phyloP scores from a whole-genome alignment of 805 yeast genomes.

The Candida khao-thaluensis region DNA sequence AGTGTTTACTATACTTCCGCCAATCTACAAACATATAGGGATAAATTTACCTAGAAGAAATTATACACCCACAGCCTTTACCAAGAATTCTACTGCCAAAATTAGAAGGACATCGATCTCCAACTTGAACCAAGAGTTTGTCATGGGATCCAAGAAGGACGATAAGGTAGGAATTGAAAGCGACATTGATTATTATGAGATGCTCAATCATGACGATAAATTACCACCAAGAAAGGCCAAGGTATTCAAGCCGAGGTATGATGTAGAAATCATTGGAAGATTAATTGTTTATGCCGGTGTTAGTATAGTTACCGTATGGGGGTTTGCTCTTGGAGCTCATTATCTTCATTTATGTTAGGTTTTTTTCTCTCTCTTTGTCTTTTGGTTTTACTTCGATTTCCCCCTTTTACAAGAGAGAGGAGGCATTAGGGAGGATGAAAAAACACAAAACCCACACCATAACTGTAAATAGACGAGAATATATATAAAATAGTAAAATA shows the following conservation, averaged over 20 bases:
- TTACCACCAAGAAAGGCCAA: conserved; percentile 27
- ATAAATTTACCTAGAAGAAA: conserved; percentile 39
- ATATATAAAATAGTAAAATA: too few relatives aligned
- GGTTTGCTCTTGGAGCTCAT: conserved; percentile 28
- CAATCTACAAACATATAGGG: conserved; percentile 49
- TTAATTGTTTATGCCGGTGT: conserved; percentile 82
- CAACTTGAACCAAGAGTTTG: conserved; percentile 28
- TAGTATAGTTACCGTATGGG: conserved; percentile 53
- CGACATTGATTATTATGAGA: conserved; percentile 42
- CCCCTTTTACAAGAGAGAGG: too few relatives aligned
- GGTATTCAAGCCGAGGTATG: conserved; percentile 62
- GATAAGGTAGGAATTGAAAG: conserved; percentile 37
- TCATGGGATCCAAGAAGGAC: conserved; percentile 18
- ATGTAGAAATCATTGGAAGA: conserved; percentile 74
- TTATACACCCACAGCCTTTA: conserved; percentile 38
- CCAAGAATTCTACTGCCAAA: conserved; percentile 28
- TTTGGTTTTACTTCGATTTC: too few relatives aligned
- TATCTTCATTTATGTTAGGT: conserved; percentile 10
- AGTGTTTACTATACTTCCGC: conserved; percentile 56
- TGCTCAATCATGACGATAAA: conserved; percentile 35
- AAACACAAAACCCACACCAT: too few relatives aligned
- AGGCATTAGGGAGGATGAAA: too few relatives aligned
- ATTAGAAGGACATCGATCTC: conserved; percentile 41
- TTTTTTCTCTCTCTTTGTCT: too few relatives aligned
- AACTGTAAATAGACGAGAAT: too few relatives aligned